Base-by-base conservation (phyloP, 2,329 filamentous ascomycete genomes). In the Aureobasidium mangrovei region DNA sequence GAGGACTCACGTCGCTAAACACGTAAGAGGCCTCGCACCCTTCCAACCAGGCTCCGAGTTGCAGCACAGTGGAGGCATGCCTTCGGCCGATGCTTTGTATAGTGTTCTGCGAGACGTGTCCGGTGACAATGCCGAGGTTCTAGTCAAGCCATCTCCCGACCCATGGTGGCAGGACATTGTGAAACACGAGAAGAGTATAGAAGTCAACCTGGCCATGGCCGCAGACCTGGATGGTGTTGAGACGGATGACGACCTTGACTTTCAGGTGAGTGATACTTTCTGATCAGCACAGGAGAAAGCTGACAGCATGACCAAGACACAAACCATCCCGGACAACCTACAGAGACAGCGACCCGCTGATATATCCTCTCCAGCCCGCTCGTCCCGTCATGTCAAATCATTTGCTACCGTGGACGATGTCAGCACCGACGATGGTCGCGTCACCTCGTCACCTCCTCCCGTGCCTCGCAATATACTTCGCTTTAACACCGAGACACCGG, bases 11-110 rank as follows among this genome's bases (percentile, higher is more conserved):
- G 73, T 78, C n/a, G 75, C 73, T 10, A 73, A 69, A 59, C 69
- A 77, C 58, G 72, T 84, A 35, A 76, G 74, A 62, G 81, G 80
- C 0, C 67, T 82, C 40, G 74, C 71, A 4, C 36, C 38, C 24
- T 54, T 47, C n/a, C 43, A 54, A 26, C 43, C 53, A 2, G 53
- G 43, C 24, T 47, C 43, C 1, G 53, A 46, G 29, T 26, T 46
- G 10, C 33, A 41, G 12, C 42, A 47, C 9, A 48, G 12, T 10
- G 43, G 38, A 26, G 36, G 12, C 3, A 2, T n/a, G 12, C 53
- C 53, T 9, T 48, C 53, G 9, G 29, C 29, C 1, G 53, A 47
- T 7, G 24, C 28, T 29, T 28, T 54, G 3, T 48, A 36, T 36
- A 29, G 32, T 8, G 26, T 54, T 8, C 53, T 54, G 12, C 43